Percentiles rank a stretch among this genome's conserved stretches.
phyloP scores from a whole-genome alignment of 495 filamentous ascomycete genomes.

The Lindgomyces ingoldianus region DNA sequence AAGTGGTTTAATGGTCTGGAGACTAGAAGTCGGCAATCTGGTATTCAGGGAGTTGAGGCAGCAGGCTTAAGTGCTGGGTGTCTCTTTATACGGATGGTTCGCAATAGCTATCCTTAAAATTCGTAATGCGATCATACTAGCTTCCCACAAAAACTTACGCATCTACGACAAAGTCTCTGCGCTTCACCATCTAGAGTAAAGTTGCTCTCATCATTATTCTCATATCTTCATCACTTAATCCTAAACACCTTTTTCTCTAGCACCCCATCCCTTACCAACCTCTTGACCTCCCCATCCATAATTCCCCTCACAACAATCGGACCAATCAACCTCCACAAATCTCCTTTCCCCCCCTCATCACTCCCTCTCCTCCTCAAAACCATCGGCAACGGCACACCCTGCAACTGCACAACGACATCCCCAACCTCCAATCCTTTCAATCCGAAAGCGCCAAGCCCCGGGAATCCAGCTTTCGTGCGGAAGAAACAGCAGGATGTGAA shows the following conservation, averaged over 20 bases:
- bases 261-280: not conserved
- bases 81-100: no score
- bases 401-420: conserved; percentile 2
- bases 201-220: no score
- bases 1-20: no score
- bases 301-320: conserved; percentile 7
- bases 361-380: not conserved
- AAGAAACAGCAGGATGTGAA: conserved; percentile 19
- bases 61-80: no score
- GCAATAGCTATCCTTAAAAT: no score
- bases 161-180: no score
- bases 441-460: conserved; percentile 5
- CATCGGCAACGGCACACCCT: conserved; percentile 14
- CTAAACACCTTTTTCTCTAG: conserved; percentile 4
- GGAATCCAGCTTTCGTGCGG: not conserved
- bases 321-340: conserved; percentile 1
- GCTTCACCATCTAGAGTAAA: no score
- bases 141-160: no score
- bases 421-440: conserved; percentile 8
- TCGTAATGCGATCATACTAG: no score
- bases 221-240: no score
- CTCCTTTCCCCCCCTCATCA: not conserved
- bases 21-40: no score
- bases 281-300: not conserved
- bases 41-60: no score